Evolutionary conservation across 495 filamentous ascomycete genomes (phyloP).

Genomic region (Margaritispora aquatica): DNA sequence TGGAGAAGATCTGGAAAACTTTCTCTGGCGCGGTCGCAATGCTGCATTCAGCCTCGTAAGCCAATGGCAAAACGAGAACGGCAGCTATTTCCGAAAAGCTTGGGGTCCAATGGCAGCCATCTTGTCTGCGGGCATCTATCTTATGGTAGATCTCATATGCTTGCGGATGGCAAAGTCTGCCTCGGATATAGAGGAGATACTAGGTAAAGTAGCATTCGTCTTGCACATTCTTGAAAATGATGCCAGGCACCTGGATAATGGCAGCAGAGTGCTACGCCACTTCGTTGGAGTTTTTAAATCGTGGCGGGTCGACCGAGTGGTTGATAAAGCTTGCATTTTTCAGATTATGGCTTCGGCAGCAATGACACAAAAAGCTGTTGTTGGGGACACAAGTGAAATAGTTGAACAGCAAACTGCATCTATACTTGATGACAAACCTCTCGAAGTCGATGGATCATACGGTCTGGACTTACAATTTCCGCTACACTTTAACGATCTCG

Average conservation of each 20-base stretch:
- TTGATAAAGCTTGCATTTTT: too few species aligned
- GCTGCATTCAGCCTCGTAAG: background rate
- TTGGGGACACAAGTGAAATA: too few species aligned
- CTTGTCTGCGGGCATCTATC: background rate
- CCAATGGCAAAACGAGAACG: background rate
- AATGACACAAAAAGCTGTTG: too few species aligned
- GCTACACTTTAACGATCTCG: background rate
- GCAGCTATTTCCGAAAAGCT: background rate
- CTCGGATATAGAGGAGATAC: background rate
- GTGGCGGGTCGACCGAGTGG: too few species aligned
- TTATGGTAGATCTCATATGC: background rate
- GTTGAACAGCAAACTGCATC: too few species aligned
- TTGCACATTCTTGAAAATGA: background rate
- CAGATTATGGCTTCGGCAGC: too few species aligned
- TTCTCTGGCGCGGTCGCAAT: background rate
- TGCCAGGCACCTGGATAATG: background rate
- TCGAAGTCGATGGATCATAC: background rate
- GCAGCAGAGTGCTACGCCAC: background rate
- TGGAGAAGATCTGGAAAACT: background rate
- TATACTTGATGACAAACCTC: background rate
- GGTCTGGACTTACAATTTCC: background rate
- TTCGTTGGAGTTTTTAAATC: background rate
- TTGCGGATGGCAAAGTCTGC: background rate
- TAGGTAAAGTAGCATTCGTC: background rate
- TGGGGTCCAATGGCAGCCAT: background rate